Conservation (phyloP, 257 asterid genomes). For the Nicotiana undulata region DNA sequence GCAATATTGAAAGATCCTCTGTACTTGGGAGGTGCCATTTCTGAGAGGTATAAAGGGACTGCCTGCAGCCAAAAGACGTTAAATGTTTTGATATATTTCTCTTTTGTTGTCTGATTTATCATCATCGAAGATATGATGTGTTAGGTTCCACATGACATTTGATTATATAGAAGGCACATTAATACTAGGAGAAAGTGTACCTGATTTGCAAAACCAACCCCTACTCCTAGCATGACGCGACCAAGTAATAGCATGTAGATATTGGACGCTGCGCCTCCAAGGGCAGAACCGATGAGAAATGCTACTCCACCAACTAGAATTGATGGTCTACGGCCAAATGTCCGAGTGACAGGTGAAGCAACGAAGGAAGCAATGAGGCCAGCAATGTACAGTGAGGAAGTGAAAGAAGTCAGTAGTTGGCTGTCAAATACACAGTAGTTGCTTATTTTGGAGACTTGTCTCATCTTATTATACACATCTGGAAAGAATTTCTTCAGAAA, state of each 20-base stretch:
- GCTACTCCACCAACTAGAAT: conserved; percentile 40
- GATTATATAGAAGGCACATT: background rate
- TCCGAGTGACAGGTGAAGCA: conserved; percentile 39
- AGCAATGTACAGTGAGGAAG: conserved; percentile 49
- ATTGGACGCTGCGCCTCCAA: conserved; percentile 36
- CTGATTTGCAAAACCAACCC: conserved; percentile 59
- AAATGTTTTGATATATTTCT: no score
- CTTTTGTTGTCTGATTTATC: no score
- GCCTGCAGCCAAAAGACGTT: conserved; percentile 18
- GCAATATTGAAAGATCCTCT: conserved; percentile 53
- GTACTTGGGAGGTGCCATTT: conserved; percentile 46
- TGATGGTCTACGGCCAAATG: conserved; percentile 41
- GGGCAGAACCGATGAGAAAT: conserved; percentile 37
- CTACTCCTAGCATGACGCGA: conserved; percentile 45
- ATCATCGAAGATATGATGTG: no score
- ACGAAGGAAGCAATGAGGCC: conserved; percentile 44
- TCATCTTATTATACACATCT: conserved; percentile 29
- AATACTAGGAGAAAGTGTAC: conserved; percentile 16
- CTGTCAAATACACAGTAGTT: conserved; percentile 55
- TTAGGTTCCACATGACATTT: no score
- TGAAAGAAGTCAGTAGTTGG: conserved; percentile 36
- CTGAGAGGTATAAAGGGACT: conserved; percentile 59
- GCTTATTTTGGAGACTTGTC: conserved; percentile 19
- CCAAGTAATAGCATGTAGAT: conserved; percentile 42
- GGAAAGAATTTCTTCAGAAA: conserved; percentile 47